Percentiles rank a stretch among this genome's conserved stretches.
phyloP scores from a whole-genome alignment of 2,329 filamentous ascomycete species.

The Aspergillus carbonarius region DNA sequence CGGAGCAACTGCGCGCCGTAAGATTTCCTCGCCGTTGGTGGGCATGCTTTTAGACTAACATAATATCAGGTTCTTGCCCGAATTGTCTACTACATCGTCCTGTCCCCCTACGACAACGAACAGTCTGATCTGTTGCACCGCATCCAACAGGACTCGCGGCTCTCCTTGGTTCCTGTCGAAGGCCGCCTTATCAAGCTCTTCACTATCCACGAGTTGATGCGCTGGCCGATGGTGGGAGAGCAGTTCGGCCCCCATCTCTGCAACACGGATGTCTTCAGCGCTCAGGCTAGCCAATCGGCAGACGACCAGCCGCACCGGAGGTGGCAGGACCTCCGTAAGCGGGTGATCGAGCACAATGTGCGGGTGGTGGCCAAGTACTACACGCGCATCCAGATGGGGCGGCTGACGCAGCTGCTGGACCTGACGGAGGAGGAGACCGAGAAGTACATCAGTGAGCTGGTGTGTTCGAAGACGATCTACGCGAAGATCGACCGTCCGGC shows the following conservation, averaged over 20 bases:
- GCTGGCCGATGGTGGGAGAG: constrained; percentile 91
- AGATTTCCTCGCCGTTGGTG: constrained; percentile 37
- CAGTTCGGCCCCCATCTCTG: constrained; percentile 86
- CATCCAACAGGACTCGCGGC: constrained; percentile 80
- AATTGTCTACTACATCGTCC: constrained; percentile 96
- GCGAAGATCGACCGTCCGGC: constrained; percentile 96
- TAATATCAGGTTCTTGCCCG: constrained; percentile 77
- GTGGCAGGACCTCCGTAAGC: constrained; percentile 94
- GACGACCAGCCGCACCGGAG: constrained; percentile 81
- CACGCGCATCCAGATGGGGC: constrained; percentile 90
- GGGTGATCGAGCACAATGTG: constrained; percentile 98
- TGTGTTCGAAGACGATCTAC: constrained; percentile 96
- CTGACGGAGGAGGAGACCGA: constrained; percentile 94
- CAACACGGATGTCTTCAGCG: constrained; percentile 85
- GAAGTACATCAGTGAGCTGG: constrained; percentile 96
- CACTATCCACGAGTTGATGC: constrained; percentile 94
- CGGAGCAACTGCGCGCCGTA: constrained; percentile 81
- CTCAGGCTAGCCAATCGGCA: constrained; percentile 58
- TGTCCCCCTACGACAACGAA: constrained; percentile 96
- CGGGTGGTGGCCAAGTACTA: constrained; percentile 98
- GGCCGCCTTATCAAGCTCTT: constrained; percentile 89
- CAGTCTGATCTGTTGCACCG: constrained; percentile 96
- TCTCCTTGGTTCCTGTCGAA: constrained; percentile 73
- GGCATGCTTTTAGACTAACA: constrained; percentile 11
- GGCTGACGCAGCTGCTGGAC: constrained; percentile 86